Evolutionary conservation across 805 yeast species (phyloP), one percentile per base, ranked within the genome.

Genomic region (Pichia sporocuriosa): DNA sequence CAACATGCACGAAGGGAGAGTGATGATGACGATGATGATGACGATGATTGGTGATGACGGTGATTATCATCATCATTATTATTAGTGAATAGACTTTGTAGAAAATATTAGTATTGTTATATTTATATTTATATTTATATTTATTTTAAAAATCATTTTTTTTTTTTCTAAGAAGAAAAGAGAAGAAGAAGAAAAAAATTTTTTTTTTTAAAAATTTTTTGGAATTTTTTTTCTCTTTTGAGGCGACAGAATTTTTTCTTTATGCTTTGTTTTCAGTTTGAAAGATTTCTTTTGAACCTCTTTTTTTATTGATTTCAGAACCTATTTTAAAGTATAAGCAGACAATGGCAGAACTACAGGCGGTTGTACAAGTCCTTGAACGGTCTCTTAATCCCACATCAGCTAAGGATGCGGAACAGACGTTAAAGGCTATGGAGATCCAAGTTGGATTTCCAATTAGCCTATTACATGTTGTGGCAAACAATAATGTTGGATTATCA

Each of bases 391-490:
- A 65, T 38, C 84, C 89, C 2, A 68, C 71, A 4, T 68, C 75
- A 17, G 79, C 93, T 7, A 81, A 77, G 48, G 66, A 66, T 39
- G 80, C 90, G 1, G 97, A 87, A 56, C 67, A 67, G 15, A 68
- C 73, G 41, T 68, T 93, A 52, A 73, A 77, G 40, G 56, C 72
- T 10, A 62, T 81, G 37, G 97, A 93, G 56, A 46, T 61, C 1
- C 70, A 70, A 39, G 77, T 77, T 27, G 95, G 94, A 4, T 93
- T 93, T 60, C 72, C 95, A 8, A 66, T 86, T 35, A 74, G 79
- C 24, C 64, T 93, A 29, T 63, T 93, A 42, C 88, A 84, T 55
- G 75, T 89, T 15, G 84, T 88, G 26, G 87, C 95, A 4, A 71
- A 83, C 13, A 56, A 68, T 24, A 69, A 70, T 32, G 55, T 79